phyloP scores from a whole-genome alignment of 768 basidiomycete species.

The Suillus bovinus region DNA sequence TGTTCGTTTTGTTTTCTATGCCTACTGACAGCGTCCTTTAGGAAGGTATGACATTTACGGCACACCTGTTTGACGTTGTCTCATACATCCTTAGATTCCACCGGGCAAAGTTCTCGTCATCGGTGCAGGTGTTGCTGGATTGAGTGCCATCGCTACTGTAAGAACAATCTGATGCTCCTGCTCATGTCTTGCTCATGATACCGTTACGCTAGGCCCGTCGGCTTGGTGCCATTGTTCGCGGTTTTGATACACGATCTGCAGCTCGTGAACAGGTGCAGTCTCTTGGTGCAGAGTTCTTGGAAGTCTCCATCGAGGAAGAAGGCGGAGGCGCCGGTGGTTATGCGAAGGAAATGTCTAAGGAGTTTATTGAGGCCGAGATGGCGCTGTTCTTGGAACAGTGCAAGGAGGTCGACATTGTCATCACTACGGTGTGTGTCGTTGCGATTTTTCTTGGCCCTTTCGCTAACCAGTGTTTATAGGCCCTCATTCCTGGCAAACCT shows the following conservation, averaged over 20 bases:
- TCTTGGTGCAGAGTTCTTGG: constrained; percentile 88
- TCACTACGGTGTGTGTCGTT: constrained; percentile 61
- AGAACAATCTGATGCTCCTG: constrained; percentile 14
- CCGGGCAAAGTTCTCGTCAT: constrained; percentile 87
- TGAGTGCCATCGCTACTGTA: constrained; percentile 86
- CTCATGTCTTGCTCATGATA: neutral
- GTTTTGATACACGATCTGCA: constrained; percentile 83
- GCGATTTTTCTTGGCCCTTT: neutral
- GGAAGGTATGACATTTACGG: constrained; percentile 39
- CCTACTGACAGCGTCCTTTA: constrained; percentile 22
- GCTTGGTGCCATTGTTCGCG: constrained; percentile 85
- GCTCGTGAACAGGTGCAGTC: constrained; percentile 90
- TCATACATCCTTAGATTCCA: constrained; percentile 56
- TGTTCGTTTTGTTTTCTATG: constrained; percentile 6
- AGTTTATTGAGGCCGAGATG: constrained; percentile 89
- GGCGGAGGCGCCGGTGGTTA: constrained; percentile 84
- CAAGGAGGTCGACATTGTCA: constrained; percentile 86
- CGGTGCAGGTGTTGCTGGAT: constrained; percentile 85
- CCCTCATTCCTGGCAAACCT: constrained; percentile 82
- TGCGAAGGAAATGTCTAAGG: constrained; percentile 89
- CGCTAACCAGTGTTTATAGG: constrained; percentile 40
- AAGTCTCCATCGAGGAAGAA: constrained; percentile 77
- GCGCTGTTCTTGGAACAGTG: constrained; percentile 85
- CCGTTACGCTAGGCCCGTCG: constrained; percentile 58
- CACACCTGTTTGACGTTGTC: constrained; percentile 9